A percentile compares a stretch with the other conserved stretches of the same genome.
Conservation (phyloP, 1,284 basidiomycete species). For the Microbotryum intermedium region DNA sequence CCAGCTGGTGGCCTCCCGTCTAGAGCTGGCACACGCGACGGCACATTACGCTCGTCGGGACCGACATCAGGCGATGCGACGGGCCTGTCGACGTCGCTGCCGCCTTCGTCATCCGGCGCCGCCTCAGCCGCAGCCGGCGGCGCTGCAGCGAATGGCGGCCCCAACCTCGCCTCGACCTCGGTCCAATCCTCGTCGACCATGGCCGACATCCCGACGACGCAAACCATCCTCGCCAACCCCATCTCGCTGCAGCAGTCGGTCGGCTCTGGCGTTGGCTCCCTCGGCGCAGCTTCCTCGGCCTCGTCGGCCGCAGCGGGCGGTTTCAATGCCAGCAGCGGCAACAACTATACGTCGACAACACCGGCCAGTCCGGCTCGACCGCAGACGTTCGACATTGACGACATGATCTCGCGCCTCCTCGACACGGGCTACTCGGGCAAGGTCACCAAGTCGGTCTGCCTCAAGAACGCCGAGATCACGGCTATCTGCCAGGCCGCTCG, state of each 20-base stretch:
- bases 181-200: not conserved
- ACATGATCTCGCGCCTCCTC: constrained; percentile 93
- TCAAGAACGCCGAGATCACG: constrained; percentile 95
- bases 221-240: constrained; percentile 41
- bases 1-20: not conserved
- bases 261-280: no score
- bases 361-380: not conserved
- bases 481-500: constrained; percentile 93
- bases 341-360: no score
- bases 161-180: not conserved
- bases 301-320: not conserved
- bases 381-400: constrained; percentile 79
- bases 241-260: constrained; percentile 16
- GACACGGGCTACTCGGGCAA: constrained; percentile 98
- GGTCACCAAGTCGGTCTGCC: constrained; percentile 79
- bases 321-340: no score
- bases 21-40: not conserved
- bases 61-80: not conserved
- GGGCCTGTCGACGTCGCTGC: not conserved
- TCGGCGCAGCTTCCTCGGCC: not conserved
- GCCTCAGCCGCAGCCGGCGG: not conserved
- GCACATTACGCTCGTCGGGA: not conserved
- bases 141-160: not conserved
- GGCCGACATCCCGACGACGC: constrained; percentile 38
- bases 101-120: not conserved